Percentiles rank a stretch among this genome's conserved stretches.
phyloP scores from a whole-genome alignment of 306 rosid genomes.

The Vigna hirtella region DNA sequence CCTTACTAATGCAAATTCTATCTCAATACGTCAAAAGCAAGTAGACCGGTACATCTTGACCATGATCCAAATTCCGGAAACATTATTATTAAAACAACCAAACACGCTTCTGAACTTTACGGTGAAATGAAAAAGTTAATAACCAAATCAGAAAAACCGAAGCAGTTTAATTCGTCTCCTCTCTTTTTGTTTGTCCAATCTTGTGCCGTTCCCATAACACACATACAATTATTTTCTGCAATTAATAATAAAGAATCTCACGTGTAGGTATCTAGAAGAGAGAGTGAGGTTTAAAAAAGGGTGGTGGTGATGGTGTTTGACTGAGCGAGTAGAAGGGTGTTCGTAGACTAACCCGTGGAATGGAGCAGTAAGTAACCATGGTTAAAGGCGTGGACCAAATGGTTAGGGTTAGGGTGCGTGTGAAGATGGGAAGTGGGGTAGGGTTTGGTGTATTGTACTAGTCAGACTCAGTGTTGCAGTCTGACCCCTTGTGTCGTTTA shows the following conservation, averaged over 20 bases:
- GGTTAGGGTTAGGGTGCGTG: neutral
- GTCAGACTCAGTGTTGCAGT: slow-evolving; percentile 52
- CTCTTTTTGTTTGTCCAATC: slow-evolving; percentile 21
- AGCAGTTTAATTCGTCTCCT: slow-evolving; percentile 23
- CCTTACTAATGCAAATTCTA: neutral
- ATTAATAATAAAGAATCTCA: too few species aligned
- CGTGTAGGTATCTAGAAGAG: neutral
- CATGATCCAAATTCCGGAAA: slow-evolving; percentile 47
- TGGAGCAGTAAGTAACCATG: slow-evolving; percentile 47
- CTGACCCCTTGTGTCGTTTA: slow-evolving; percentile 63
- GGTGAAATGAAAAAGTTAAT: slow-evolving; percentile 38
- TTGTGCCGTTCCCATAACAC: neutral
- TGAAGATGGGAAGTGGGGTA: neutral
- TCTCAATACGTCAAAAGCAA: slow-evolving; percentile 36
- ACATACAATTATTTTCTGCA: neutral
- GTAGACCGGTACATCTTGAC: slow-evolving; percentile 56
- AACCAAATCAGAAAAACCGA: slow-evolving; percentile 38
- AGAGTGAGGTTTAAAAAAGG: too few species aligned
- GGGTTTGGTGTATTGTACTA: slow-evolving; percentile 46
- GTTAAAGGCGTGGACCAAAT: slow-evolving; percentile 37
- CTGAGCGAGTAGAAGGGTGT: too few species aligned
- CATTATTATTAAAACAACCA: slow-evolving; percentile 32
- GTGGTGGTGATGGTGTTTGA: too few species aligned
- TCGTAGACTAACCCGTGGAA: too few species aligned
- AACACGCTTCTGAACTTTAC: slow-evolving; percentile 23